Base-by-base conservation (phyloP, 345 rosid species). In the Excoecaria cochinchinensis region DNA sequence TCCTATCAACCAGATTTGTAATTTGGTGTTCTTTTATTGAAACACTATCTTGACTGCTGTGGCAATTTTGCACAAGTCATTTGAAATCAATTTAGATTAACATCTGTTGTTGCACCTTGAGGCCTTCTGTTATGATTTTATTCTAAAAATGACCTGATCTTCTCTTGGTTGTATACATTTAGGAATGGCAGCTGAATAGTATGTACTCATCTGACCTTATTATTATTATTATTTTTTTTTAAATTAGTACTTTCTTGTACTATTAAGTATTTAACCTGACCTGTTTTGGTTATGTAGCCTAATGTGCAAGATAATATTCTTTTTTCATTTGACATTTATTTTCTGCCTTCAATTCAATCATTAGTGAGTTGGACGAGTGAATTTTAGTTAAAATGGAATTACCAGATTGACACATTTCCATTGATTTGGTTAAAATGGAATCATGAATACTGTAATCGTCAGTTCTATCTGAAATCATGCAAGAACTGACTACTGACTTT, bases 21-120 rank as follows among this genome's bases (percentile, higher is more conserved):
- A 19, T 39, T 69, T 70, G 36, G 4, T 72, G 19, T 17, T 42
- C 39, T 79, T 71, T 53, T 60, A 44, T 31, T 69, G 53, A 22
- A 70, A 21, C 64, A 24, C 22, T 21, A 47, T 47, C 31, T 55
- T 64, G 58, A 24, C 46, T 47, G 47, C 65, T 76, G 75, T 64
- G 14, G 51, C 61, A 53, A 22, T 63, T 67, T 25, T 16, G 51
- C 40, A 56, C 60, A 51, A 19, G 38, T 73, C 57, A 51, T 62
- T 61, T 73, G 65, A 21, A 21, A 68, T 61, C 58, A 46, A 70
- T 71, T 10, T 62, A 64, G 22, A 17, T 52, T 40, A 51, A 24
- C 42, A 22, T 66, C 24, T 50, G 69, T 67, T 68, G 52, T 21
- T 59, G 53, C 56, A 51, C 38, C 38, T 67, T 16, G 57, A 47